Evolutionary conservation across 2,329 filamentous ascomycete genomes (phyloP), one percentile per base, ranked within the genome.

Genomic region (Aspergillus aculeatus): DNA sequence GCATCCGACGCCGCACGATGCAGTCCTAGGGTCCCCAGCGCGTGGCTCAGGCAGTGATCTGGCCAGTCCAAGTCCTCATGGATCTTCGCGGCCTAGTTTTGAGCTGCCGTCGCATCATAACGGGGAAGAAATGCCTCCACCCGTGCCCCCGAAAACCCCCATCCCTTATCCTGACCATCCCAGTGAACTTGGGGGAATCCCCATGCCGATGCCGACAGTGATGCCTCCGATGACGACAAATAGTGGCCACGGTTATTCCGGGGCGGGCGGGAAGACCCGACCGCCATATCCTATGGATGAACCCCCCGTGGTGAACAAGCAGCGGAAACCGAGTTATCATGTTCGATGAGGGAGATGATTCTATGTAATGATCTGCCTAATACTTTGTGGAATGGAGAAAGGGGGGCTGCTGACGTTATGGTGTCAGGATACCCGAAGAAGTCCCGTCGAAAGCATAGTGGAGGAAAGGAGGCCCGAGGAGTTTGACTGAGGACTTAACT

Each of bases 201-300:
- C 69, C 26, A 76, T 76, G 71, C 73, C 70, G 16, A 71, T 70
- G 62, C 69, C 78, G 61, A 69, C 50, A 12, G 49, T 48, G 24
- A 48, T 48, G 38, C 16, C 38, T 16, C 73, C 70, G 16, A 71
- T 70, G 62, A 68, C 78, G 61, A 69, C 50, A 14, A 53, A 38
- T 16, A 41, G 47, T 19, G 53, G 63, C 53, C 59, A 66, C 50
- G 50, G 54, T 16, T 56, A 57, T 38, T 50, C 56, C 52, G 35
- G 53, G 9, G 31, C 68, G 26, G 54, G 64, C n/a, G 62, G 67
- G 44, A 69, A 71, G 47, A 65, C 64, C 48, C 66, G 74, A 9
- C 82, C 91, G 35, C 92, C 92, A 0, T 97, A 97, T 73, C 94
- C 94, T 0, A 77, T 87, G 50, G 89, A 96, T 69, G 90, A 89